Base-by-base conservation (phyloP, 1,284 basidiomycete genomes). In the Moesziomyces aphidis region DNA sequence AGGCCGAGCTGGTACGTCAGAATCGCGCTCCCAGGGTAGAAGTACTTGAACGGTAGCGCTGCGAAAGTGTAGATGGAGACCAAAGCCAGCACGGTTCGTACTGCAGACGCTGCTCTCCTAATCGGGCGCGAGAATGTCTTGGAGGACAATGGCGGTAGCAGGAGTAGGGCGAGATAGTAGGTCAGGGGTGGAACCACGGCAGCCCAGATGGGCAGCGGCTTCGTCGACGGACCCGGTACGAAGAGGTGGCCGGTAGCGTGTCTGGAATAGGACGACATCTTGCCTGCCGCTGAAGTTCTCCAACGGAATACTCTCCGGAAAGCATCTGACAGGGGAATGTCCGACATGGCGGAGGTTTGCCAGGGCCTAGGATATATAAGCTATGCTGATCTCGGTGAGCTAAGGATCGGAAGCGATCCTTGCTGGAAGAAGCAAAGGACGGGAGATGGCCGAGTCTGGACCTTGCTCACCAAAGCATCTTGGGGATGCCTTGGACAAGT, bases 1-100 rank as follows among this genome's bases (percentile, higher is more conserved):
- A 77, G 62, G 0, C 75, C 75, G 45, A 77, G 68, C 34, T 77
- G 75, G 50, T 77, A 77, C n/a, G 71, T 77, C 13, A 77, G 59
- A 19, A 74, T 50, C 2, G 71, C 75, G 28, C 62, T 71, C 6
- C 67, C 72, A 10, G 75, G 75, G 24, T 72, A 70, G 55, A 65
- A 65, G 56, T 68, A 74, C 34, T 59, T 57, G 56, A 74, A 66
- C 2, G 75, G 75, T 4, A 77, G 68, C 34, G 61, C 51, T 2
- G 59, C 63, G 19, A 77, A 74, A 0, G 67, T 71, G 50, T 75
- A 61, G 22, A 62, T 19, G 11, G 62, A 67, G 13, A 74, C 39
- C 9, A 44, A 47, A 5, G 75, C 75, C 2, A 74, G 48, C 4
- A 49, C 36, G 22, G 57, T 55, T 19, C 57, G 26, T 4, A 47